Percentiles rank a stretch among this genome's conserved stretches.
Evolutionary conservation across 805 yeast species (phyloP).

Genomic region (Maudiozyma turicensis): DNA sequence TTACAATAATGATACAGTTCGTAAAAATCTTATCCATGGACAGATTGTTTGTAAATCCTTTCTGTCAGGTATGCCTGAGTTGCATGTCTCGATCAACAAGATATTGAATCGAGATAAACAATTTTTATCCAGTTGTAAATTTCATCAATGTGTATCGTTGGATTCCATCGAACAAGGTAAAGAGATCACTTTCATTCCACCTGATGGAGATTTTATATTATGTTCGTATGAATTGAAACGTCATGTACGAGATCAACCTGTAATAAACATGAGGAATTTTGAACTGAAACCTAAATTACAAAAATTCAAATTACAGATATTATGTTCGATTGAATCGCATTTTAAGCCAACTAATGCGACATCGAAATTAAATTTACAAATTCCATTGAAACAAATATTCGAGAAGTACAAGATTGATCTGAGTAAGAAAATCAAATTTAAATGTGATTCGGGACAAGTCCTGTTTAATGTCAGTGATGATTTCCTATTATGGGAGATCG

Average conservation of each 20-base stretch:
- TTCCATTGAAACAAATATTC: conserved; percentile 25
- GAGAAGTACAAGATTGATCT: conserved; percentile 36
- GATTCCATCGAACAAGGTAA: conserved; percentile 45
- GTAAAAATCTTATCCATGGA: conserved; percentile 63
- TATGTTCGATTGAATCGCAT: conserved; percentile 21
- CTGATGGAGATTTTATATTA: conserved; percentile 76
- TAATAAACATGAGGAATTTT: conserved; percentile 22
- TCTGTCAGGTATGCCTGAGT: conserved; percentile 82
- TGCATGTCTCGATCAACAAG: conserved; percentile 70
- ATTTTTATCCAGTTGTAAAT: conserved; percentile 57
- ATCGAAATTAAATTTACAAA: conserved; percentile 23
- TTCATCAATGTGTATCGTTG: conserved; percentile 82
- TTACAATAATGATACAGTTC: conserved; percentile 46
- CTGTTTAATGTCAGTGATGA: conserved; percentile 61
- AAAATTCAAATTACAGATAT: conserved; percentile 20
- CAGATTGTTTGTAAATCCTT: conserved; percentile 63
- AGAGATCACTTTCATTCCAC: conserved; percentile 71
- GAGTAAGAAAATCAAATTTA: conserved; percentile 50
- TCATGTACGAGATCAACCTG: conserved; percentile 31
- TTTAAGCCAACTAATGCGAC: conserved; percentile 30
- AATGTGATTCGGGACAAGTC: conserved; percentile 63
- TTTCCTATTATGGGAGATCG: conserved; percentile 64
- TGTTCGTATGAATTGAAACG: conserved; percentile 30
- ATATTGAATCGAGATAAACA: conserved; percentile 34
- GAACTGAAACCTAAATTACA: conserved; percentile 19